These are phyloP conservation scores for Clavulina sp. DNA, from an alignment of 768 basidiomycete genomes.

Conservation along the genomic window DNA sequence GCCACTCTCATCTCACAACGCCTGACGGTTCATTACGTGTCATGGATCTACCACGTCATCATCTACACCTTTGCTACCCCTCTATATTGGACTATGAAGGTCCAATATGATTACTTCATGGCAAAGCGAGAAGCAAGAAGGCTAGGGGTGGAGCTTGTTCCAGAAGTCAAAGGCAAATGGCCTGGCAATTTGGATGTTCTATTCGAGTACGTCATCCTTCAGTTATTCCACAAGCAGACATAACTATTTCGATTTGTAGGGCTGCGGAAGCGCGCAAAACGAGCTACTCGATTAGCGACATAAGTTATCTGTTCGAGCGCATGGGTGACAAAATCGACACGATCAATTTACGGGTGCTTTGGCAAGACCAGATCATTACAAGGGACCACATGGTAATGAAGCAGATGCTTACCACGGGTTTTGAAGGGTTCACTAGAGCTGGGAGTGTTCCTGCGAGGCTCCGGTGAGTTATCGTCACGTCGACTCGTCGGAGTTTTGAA, in stretches of 20 bases:
- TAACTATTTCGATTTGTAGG: background rate
- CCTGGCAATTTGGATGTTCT: background rate
- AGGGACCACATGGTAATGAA: slow-evolving; percentile 6
- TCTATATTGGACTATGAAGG: too few species aligned
- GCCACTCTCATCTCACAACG: background rate
- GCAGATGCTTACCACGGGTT: slow-evolving; percentile 8
- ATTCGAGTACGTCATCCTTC: slow-evolving; percentile 28
- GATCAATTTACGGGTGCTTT: background rate
- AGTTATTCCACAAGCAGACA: background rate
- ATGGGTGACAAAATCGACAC: background rate
- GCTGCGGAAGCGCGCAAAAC: background rate
- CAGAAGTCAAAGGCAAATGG: background rate
- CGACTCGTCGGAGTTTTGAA: too few species aligned
- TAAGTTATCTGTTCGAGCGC: background rate
- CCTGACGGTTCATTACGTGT: background rate
- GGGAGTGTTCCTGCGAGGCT: too few species aligned
- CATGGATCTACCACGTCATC: too few species aligned
- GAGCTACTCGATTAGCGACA: background rate
- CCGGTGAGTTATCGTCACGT: too few species aligned
- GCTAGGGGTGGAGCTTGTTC: background rate
- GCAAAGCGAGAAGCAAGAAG: background rate
- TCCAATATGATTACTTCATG: too few species aligned
- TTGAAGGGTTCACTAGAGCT: too few species aligned
- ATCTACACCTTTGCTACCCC: too few species aligned
- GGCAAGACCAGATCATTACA: slow-evolving; percentile 4